Evolutionary conservation across 345 rosid species (phyloP).

Genomic region (Sapria himalayana): DNA sequence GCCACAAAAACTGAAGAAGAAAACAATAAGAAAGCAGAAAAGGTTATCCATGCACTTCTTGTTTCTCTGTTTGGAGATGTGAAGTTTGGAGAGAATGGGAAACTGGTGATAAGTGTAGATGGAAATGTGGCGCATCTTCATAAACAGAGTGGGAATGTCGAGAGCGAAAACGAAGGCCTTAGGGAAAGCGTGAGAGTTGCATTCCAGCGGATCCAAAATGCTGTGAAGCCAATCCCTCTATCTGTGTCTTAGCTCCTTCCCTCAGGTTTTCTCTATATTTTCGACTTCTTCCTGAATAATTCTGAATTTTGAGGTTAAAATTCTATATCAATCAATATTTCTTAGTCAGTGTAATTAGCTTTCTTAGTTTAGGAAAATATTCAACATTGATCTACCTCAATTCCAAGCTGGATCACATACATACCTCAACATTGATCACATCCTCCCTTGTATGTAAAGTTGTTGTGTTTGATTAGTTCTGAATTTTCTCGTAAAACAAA

Average conservation of each 20-base stretch:
- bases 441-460: no score
- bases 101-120: conserved; percentile 47
- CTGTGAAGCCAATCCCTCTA: conserved; percentile 61
- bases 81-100: conserved; percentile 60
- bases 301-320: no score
- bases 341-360: no score
- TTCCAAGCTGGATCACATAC: no score
- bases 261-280: no score
- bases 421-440: no score
- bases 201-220: conserved; percentile 42
- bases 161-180: conserved; percentile 67
- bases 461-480: no score
- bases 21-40: conserved; percentile 50
- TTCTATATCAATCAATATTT: no score
- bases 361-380: no score
- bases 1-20: conserved; percentile 38
- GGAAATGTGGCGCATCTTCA: conserved; percentile 61
- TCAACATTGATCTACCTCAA: no score
- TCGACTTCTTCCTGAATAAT: no score
- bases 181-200: conserved; percentile 61
- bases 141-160: conserved; percentile 74
- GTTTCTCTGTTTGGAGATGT: conserved; percentile 85
- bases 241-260: conserved; percentile 19
- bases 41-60: conserved; percentile 57
- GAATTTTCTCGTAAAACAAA: no score